Evolutionary conservation across 306 rosid species (phyloP).

Genomic region (Citrullus amarus): DNA sequence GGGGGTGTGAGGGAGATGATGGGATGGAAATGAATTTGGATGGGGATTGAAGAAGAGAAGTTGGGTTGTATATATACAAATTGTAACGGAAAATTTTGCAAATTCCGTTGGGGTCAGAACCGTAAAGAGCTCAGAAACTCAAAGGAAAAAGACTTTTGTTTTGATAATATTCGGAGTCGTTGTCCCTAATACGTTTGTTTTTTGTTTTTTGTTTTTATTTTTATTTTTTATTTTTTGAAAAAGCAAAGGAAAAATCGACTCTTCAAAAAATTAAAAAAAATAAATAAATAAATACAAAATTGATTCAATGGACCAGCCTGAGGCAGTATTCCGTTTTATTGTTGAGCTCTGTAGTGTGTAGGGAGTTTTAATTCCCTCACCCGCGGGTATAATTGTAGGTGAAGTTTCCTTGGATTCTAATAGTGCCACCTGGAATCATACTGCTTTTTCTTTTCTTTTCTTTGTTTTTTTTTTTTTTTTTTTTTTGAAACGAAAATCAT

Average conservation of each 20-base stretch:
- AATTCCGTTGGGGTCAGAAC: background rate
- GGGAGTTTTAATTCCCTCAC: background rate
- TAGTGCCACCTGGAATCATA: background rate
- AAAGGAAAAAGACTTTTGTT: background rate
- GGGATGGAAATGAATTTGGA: background rate
- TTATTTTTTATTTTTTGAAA: background rate
- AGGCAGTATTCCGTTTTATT: background rate
- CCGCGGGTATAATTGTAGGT: background rate
- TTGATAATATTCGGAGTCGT: background rate
- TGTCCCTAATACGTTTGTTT: background rate
- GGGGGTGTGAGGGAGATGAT: background rate
- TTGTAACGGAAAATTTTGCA: conserved; percentile 1
- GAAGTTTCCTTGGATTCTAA: background rate
- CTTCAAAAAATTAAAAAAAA: background rate
- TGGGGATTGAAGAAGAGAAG: background rate
- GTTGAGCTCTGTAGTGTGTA: background rate
- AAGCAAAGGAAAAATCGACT: background rate
- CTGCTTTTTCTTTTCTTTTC: background rate
- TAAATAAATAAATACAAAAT: background rate
- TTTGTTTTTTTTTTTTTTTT: too few species aligned
- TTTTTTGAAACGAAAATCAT: too few species aligned
- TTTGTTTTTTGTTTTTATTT: background rate
- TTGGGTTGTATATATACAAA: conserved; percentile 7
- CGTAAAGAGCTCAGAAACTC: background rate
- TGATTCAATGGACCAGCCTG: background rate